Evolutionary conservation across 2,329 filamentous ascomycete genomes (phyloP), one percentile per base, ranked within the genome.

Genomic region (Paraconiothyrium sp.): DNA sequence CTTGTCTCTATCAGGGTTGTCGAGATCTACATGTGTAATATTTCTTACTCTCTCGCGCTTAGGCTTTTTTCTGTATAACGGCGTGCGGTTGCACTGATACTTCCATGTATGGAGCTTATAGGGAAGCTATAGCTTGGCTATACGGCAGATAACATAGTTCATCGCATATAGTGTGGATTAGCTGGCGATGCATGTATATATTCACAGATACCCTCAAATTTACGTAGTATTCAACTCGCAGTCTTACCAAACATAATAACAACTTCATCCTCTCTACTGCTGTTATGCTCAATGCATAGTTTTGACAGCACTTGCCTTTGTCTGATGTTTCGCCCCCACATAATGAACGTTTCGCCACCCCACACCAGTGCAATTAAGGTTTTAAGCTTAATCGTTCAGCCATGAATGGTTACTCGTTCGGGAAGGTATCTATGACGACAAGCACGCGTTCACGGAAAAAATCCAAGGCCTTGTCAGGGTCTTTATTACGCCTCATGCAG

Each of bases 121-220:
- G 14, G 7, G 8, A 20, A 46, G 43, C 43, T 46, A 10, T 20
- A 14, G 41, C 22, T 46, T 16, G 30, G 27, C 5, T 32, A 32
- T 32, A 32, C 24, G 46, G 30, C 24, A n/a, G 22, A 39, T 44
- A 22, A 35, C 27, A 22, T 55, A 30, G 27, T 44, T 39, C 24
- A 24, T 4, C 24, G 24, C 20, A 46, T 46, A 48, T 47, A 14
- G 37, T 20, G 39, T 34, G 39, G 11, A 35, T 39, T n/a, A 4
- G 22, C 20, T 39, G 39, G 34, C 47, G 30, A 50, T 48, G 30
- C 30, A 30, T 30, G 27, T 30, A 30, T 30, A 30, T 30, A 41
- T 51, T 52, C 48, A 59, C 49, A 59, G 57, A 59, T 59, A 59
- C 57, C 57, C 57, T 54, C 54, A 27, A 35, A 43, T 58, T 52